A percentile compares a stretch with the other conserved stretches of the same genome.
These are phyloP conservation scores for Alternaria consortialis DNA, from an alignment of 2,329 filamentous ascomycete species.

Conservation along the genomic window DNA sequence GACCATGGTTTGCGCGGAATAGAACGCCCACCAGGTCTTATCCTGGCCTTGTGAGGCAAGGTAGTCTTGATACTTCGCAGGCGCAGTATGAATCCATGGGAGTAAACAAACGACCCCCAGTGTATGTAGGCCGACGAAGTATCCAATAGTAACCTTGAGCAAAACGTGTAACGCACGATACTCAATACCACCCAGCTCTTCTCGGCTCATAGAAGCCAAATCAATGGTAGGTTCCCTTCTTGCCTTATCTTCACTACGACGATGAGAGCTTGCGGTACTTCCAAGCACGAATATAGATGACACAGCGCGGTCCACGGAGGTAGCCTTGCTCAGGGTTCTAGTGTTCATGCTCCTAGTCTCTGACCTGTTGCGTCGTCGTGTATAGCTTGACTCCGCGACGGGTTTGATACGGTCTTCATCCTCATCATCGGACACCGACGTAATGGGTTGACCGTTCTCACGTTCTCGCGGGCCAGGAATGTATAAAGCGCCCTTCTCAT, in stretches of 20 bases:
- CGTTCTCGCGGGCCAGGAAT: slow-evolving; percentile 14
- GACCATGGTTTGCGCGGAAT: slow-evolving; percentile 86
- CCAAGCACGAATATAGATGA: slow-evolving; percentile 55
- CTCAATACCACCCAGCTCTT: slow-evolving; percentile 95
- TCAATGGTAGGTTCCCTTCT: slow-evolving; percentile 57
- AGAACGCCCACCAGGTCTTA: slow-evolving; percentile 74
- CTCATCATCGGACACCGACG: slow-evolving; percentile 7
- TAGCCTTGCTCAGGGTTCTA: slow-evolving; percentile 38
- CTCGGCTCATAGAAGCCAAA: slow-evolving; percentile 58
- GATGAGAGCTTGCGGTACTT: slow-evolving; percentile 69
- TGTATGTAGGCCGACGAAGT: slow-evolving; percentile 80
- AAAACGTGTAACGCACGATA: slow-evolving; percentile 91
- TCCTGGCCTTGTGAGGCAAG: slow-evolving; percentile 55
- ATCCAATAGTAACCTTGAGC: slow-evolving; percentile 76
- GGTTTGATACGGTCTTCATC: slow-evolving; percentile 20
- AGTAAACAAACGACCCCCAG: slow-evolving; percentile 76
- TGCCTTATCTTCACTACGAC: slow-evolving; percentile 20
- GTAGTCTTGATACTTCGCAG: slow-evolving; percentile 56
- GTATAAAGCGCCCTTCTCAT: slow-evolving; percentile 8
- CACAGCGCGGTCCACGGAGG: slow-evolving; percentile 52
- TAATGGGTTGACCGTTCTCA: slow-evolving; percentile 7
- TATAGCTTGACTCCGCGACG: slow-evolving; percentile 5
- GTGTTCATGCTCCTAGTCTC: slow-evolving; percentile 29
- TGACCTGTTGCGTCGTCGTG: slow-evolving; percentile 14
- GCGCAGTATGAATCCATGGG: slow-evolving; percentile 73